Conservation (phyloP, 345 rosid species). For the Eucalyptus tenuipes region DNA sequence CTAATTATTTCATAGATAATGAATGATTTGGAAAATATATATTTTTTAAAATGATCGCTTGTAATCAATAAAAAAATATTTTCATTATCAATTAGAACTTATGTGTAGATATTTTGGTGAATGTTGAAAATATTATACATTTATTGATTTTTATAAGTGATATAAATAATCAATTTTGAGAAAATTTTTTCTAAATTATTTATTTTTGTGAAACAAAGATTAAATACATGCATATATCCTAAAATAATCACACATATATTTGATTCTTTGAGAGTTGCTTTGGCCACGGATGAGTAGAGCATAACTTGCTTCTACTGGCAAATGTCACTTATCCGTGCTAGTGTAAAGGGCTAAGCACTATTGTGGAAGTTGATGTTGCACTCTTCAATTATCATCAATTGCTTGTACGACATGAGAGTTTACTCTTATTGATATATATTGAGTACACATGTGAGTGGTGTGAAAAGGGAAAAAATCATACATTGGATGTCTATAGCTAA, state of each 20-base stretch:
- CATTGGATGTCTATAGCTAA: background rate
- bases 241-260: background rate
- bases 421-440: background rate
- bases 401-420: background rate
- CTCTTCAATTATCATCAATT: background rate
- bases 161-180: background rate
- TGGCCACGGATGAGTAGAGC: background rate
- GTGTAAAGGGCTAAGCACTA: background rate
- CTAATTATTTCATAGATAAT: background rate
- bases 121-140: too few relatives aligned
- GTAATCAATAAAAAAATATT: background rate
- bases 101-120: background rate
- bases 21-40: too few relatives aligned
- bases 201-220: background rate
- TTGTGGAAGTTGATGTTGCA: background rate
- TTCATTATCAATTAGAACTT: background rate
- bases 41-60: accelerated
- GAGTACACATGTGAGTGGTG: background rate
- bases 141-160: background rate
- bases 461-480: background rate
- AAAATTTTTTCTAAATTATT: too few relatives aligned
- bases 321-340: background rate
- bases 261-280: background rate
- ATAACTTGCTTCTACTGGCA: background rate
- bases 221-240: background rate